Evolutionary conservation across 2,329 filamentous ascomycete genomes (phyloP).

Genomic region (Nemania serpens): DNA sequence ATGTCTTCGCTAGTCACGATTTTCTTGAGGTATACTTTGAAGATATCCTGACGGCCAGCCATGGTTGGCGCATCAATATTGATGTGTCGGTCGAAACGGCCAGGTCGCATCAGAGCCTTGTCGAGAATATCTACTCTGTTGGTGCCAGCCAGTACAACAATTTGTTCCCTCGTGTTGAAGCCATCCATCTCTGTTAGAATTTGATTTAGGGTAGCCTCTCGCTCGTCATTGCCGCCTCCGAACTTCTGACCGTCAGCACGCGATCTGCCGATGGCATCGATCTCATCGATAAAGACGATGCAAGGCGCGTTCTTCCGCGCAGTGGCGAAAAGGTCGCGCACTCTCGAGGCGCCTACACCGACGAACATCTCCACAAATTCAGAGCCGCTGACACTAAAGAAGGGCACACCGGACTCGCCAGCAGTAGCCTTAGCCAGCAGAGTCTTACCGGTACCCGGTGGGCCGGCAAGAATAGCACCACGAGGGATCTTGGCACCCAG

Average conservation of each 20-base stretch:
- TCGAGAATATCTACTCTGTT: constrained; percentile 95
- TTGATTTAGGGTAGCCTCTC: constrained; percentile 95
- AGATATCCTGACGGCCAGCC: constrained; percentile 95
- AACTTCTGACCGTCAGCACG: constrained; percentile 78
- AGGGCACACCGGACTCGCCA: constrained; percentile 94
- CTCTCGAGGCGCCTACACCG: constrained; percentile 93
- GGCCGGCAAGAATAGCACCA: constrained; percentile 95
- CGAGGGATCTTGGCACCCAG: constrained; percentile 97
- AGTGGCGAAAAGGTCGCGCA: constrained; percentile 91
- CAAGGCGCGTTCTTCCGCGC: constrained; percentile 95
- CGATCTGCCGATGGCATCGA: constrained; percentile 94
- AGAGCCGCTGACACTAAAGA: constrained; percentile 97
- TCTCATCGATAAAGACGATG: constrained; percentile 99
- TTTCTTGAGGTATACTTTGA: constrained; percentile 90
- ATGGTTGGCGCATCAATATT: constrained; percentile 94
- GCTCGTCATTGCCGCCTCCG: constrained; percentile 94
- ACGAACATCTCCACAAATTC: constrained; percentile 99
- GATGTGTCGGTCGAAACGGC: constrained; percentile 96
- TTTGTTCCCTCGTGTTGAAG: constrained; percentile 95
- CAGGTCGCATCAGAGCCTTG: constrained; percentile 93
- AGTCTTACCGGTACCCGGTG: constrained; percentile 97
- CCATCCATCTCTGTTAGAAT: constrained; percentile 99
- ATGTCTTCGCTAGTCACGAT: constrained; percentile 92
- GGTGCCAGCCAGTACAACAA: constrained; percentile 95
- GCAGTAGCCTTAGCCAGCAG: constrained; percentile 96